Evolutionary conservation across 2,329 filamentous ascomycete species (phyloP).

Genomic region (Aspergillus unguis): DNA sequence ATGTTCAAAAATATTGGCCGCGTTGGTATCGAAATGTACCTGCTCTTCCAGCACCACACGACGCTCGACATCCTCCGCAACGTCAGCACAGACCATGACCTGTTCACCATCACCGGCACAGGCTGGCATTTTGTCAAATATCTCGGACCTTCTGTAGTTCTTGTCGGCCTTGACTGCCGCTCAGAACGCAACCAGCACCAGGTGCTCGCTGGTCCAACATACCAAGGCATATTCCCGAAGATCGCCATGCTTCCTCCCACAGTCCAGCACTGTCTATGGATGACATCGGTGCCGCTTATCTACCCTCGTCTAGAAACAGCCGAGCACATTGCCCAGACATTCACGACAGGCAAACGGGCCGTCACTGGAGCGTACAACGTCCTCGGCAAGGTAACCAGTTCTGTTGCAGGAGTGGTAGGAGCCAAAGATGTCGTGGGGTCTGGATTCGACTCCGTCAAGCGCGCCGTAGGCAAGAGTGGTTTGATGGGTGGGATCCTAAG

Average conservation of each 20-base stretch:
- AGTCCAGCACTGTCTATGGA: constrained; percentile 96
- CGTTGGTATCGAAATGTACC: constrained; percentile 94
- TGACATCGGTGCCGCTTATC: constrained; percentile 84
- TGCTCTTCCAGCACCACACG: constrained; percentile 97
- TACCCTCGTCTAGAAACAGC: constrained; percentile 90
- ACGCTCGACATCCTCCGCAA: constrained; percentile 90
- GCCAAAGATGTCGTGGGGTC: constrained; percentile 89
- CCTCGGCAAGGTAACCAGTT: constrained; percentile 89
- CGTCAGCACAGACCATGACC: constrained; percentile 78
- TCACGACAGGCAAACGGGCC: constrained; percentile 92
- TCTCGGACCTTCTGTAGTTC: constrained; percentile 83
- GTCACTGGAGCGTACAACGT: constrained; percentile 97
- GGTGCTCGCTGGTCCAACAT: constrained; percentile 93
- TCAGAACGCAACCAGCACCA: constrained; percentile 87
- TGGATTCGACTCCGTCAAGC: constrained; percentile 93
- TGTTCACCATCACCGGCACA: constrained; percentile 95
- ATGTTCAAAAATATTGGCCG: constrained; percentile 98
- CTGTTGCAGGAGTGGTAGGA: constrained; percentile 90
- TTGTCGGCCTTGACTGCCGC: constrained; percentile 85
- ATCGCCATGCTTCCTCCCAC: constrained; percentile 84
- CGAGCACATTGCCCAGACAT: constrained; percentile 84
- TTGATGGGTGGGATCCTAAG: constrained; percentile 94
- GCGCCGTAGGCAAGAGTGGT: constrained; percentile 89
- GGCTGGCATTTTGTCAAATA: constrained; percentile 99
- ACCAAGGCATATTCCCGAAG: constrained; percentile 96